Conservation (phyloP, 192 early-diverging fungal genomes). For the Piromyces finnis region DNA sequence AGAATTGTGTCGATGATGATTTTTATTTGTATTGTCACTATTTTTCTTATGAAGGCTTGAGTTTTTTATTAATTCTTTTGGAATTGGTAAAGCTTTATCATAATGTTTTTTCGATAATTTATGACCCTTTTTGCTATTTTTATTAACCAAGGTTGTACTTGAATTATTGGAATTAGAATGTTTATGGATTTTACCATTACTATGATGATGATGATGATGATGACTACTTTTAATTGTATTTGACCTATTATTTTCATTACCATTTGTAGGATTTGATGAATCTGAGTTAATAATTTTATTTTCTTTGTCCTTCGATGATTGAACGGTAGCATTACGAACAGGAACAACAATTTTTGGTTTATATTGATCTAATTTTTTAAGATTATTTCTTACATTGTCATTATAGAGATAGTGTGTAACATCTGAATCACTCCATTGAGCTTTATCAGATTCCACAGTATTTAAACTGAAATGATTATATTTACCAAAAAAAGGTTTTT, state of each 20-base stretch:
- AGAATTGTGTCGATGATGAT: background rate
- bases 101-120: background rate
- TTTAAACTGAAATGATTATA: background rate
- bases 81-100: background rate
- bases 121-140: background rate
- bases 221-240: no score
- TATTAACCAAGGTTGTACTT: background rate
- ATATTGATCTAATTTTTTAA: background rate
- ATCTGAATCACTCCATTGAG: background rate
- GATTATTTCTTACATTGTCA: background rate
- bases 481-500: background rate
- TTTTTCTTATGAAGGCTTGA: background rate
- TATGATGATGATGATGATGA: background rate
- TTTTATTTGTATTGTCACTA: background rate
- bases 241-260: no score
- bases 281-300: no score
- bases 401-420: background rate
- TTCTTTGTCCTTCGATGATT: background rate
- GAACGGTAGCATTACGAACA: background rate
- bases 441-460: background rate
- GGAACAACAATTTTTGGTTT: background rate
- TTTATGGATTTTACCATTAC: background rate
- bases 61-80: background rate
- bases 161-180: background rate
- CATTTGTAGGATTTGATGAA: no score